Conservation (phyloP, 495 filamentous ascomycete genomes). For the Rostrohypoxylon terebratum region DNA sequence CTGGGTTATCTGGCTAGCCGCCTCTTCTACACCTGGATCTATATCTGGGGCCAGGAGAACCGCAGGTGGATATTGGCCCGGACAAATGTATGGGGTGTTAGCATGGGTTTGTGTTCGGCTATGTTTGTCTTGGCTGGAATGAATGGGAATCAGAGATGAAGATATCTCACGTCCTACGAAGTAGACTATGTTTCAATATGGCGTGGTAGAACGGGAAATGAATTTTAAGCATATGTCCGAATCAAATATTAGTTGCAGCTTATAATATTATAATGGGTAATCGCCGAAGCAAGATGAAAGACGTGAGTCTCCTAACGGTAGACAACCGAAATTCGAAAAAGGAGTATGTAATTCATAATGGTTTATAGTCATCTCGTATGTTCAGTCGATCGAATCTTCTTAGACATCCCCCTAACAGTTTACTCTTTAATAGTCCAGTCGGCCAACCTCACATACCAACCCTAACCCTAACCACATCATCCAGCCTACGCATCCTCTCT, state of each 20-base stretch:
- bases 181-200: neutral
- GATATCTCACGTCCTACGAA: too few species aligned
- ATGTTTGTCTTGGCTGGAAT: constrained; percentile 60
- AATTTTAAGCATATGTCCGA: too few species aligned
- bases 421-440: too few species aligned
- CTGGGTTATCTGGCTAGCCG: constrained; percentile 57
- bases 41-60: constrained; percentile 58
- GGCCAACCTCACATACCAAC: neutral
- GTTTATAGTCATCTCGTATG: too few species aligned
- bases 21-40: constrained; percentile 59
- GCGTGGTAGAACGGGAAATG: neutral
- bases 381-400: too few species aligned
- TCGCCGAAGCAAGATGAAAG: too few species aligned
- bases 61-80: constrained; percentile 50
- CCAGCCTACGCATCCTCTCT: constrained; percentile 6
- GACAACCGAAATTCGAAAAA: too few species aligned
- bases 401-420: too few species aligned
- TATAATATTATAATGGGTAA: too few species aligned
- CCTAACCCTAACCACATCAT: neutral
- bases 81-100: constrained; percentile 54
- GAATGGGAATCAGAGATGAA: constrained; percentile 21
- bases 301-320: too few species aligned
- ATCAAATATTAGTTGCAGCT: too few species aligned
- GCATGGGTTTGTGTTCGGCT: constrained; percentile 47
- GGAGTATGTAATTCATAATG: too few species aligned